Evolutionary conservation across 2,329 filamentous ascomycete genomes (phyloP).

Genomic region (Phialophora expanda): DNA sequence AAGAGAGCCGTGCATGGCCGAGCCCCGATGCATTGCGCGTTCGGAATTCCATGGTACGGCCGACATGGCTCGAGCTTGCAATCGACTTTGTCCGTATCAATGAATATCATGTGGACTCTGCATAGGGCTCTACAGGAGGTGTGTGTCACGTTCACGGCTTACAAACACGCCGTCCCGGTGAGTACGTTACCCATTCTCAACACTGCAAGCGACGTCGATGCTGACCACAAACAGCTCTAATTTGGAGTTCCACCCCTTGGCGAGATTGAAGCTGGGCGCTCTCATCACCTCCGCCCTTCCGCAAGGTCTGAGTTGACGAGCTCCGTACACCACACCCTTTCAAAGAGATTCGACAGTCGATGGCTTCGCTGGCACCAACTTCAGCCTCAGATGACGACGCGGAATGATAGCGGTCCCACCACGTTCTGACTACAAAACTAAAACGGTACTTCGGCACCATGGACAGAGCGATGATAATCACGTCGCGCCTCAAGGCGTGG

Average conservation of each 20-base stretch:
- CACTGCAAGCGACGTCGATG: background rate
- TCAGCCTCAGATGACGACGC: conserved; percentile 1
- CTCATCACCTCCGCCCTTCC: background rate
- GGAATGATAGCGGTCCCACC: background rate
- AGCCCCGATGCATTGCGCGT: background rate
- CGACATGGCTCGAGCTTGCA: background rate
- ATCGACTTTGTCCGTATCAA: background rate
- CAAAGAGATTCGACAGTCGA: background rate
- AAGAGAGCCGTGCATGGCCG: background rate
- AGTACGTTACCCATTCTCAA: background rate
- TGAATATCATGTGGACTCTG: background rate
- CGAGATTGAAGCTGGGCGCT: background rate
- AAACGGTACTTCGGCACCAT: background rate
- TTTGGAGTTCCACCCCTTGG: background rate
- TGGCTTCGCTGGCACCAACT: background rate
- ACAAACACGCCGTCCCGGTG: background rate
- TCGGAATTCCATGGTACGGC: background rate
- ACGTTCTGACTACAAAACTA: background rate
- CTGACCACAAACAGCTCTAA: background rate
- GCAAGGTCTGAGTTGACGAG: background rate
- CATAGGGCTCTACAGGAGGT: background rate
- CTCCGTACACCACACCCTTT: background rate
- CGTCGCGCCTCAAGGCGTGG: background rate
- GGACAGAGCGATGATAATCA: background rate
- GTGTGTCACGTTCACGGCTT: background rate